A percentile compares a stretch with the other conserved stretches of the same genome.
Evolutionary conservation across 164 flowering plant species (phyloP).

Genomic region (Stephania japonica): DNA sequence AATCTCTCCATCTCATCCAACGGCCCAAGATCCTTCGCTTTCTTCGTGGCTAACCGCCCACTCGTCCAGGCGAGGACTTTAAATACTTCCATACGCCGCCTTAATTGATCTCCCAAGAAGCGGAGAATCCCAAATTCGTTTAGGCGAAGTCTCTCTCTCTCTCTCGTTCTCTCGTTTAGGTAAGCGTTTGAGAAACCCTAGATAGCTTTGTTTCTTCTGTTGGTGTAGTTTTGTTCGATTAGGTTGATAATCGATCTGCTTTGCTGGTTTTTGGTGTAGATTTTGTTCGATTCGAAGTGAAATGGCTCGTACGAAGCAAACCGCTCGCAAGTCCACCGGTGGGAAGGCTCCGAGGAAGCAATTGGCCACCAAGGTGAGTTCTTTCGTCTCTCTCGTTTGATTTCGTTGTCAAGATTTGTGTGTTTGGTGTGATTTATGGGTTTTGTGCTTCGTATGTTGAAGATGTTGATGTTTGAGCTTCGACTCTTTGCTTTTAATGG

Average conservation of each 20-base stretch:
- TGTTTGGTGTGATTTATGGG: no score
- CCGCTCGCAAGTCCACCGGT: slow-evolving; percentile 37
- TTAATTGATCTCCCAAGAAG: background rate
- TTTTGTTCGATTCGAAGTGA: background rate
- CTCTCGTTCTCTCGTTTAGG: background rate
- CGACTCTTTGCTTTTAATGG: no score
- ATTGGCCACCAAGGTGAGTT: slow-evolving; percentile 31
- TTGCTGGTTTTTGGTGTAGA: background rate
- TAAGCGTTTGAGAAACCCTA: background rate
- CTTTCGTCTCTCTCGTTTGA: background rate
- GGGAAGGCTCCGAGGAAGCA: slow-evolving; percentile 40
- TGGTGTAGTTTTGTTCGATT: background rate
- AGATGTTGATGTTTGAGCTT: no score
- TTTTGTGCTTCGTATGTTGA: no score
- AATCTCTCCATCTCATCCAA: background rate
- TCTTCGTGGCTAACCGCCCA: background rate
- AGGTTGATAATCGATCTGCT: background rate
- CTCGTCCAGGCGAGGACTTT: background rate
- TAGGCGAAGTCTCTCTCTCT: background rate
- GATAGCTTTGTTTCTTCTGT: no score
- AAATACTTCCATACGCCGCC: background rate
- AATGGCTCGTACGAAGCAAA: slow-evolving; percentile 49
- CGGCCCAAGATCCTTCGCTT: background rate
- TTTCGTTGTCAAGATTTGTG: background rate
- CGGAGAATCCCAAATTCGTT: no score